phyloP scores from a whole-genome alignment of 768 basidiomycete genomes.

The Lactarius indigo region DNA sequence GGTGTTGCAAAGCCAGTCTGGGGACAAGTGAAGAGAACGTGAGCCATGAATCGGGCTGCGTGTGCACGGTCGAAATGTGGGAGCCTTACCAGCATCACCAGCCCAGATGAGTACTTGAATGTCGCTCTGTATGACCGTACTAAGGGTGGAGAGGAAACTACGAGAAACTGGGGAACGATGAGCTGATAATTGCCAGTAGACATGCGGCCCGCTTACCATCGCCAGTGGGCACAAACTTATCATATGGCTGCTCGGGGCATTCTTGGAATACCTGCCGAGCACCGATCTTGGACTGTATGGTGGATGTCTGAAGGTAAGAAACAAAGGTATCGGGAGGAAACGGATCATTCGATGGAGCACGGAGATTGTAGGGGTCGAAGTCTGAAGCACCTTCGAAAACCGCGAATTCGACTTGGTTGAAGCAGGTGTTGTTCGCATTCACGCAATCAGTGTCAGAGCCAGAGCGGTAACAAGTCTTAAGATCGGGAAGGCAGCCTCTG shows the following conservation, averaged over 20 bases:
- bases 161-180: conserved; percentile 29
- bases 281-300: conserved; percentile 33
- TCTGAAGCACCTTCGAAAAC: too few relatives aligned
- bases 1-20: conserved; percentile 44
- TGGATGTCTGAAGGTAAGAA: conserved; percentile 24
- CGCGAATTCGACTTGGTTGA: conserved; percentile 46
- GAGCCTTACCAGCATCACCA: conserved; percentile 32
- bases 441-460: conserved; percentile 47
- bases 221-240: conserved; percentile 37
- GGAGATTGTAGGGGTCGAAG: conserved; percentile 46
- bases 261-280: conserved; percentile 36
- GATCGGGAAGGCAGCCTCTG: conserved; percentile 44
- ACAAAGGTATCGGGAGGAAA: conserved; percentile 37
- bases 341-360: conserved; percentile 34
- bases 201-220: conserved; percentile 41
- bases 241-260: conserved; percentile 35
- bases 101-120: conserved; percentile 49
- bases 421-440: conserved; percentile 43
- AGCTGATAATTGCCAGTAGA: too few relatives aligned
- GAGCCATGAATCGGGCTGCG: conserved; percentile 27
- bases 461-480: conserved; percentile 42
- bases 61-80: neutral
- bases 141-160: neutral
- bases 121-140: neutral
- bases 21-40: conserved; percentile 34